Conservation (phyloP, 1,284 basidiomycete species). For the Coniferiporia sulphurascens region DNA sequence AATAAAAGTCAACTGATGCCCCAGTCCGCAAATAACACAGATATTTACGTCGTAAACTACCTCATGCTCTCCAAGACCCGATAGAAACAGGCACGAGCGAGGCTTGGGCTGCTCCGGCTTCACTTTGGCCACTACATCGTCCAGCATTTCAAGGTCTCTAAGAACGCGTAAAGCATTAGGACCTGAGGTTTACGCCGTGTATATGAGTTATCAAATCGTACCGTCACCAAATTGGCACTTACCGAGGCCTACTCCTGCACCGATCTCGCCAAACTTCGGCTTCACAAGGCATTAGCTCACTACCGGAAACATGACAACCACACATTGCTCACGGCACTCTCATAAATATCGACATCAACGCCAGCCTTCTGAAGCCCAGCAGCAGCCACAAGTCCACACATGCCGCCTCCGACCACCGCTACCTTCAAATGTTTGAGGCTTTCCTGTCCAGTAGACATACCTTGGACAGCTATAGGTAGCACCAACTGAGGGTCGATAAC, state of each 20-base stretch:
- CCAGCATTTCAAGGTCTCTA: conserved; percentile 38
- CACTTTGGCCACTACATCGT: conserved; percentile 35
- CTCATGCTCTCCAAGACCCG: conserved; percentile 39
- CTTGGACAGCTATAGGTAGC: not conserved
- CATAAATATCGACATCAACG: conserved; percentile 44
- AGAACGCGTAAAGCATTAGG: conserved; percentile 46
- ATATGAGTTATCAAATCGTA: not conserved
- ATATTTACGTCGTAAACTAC: conserved; percentile 42
- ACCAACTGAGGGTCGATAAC: not conserved
- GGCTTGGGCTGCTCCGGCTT: conserved; percentile 30
- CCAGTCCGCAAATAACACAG: not conserved
- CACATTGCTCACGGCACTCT: conserved; percentile 36
- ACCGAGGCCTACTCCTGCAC: conserved; percentile 52
- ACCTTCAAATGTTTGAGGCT: conserved; percentile 38
- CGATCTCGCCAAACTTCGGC: conserved; percentile 45
- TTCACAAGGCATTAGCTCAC: conserved; percentile 19
- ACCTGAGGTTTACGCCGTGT: conserved; percentile 29
- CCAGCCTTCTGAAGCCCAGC: conserved; percentile 40
- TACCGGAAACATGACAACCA: not conserved
- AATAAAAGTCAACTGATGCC: not conserved
- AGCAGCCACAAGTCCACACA: conserved; percentile 46
- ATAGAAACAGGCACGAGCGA: conserved; percentile 37
- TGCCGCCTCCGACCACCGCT: conserved; percentile 50
- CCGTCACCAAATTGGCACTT: not conserved
- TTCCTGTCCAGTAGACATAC: not conserved